Evolutionary conservation across 768 basidiomycete genomes (phyloP), one percentile per base, ranked within the genome.

Genomic region (Psilocybe cyanescens): DNA sequence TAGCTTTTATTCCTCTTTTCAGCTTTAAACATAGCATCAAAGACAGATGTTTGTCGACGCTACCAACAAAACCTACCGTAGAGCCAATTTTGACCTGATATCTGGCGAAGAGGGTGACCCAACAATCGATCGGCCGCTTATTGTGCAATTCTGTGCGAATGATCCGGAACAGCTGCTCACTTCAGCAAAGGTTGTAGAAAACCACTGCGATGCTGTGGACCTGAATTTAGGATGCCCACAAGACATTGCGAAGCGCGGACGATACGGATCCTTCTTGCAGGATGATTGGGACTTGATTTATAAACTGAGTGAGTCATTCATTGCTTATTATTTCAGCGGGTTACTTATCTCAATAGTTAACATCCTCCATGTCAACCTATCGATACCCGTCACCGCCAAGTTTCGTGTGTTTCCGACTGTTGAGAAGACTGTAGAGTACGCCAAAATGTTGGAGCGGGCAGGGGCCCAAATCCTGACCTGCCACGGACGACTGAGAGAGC

Each of bases 391-490:
- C 2, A 97, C 95, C 0, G 97, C 95, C 48, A 99, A 99, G 71
- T 97, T 98, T 74, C 87, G 97, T 7, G 88, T 97, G 2, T 98
- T 96, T 72, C 85, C 91, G 1, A 87, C 88, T 0, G 73, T 93
- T 29, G 90, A 92, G 68, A 91, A 90, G 76, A 98, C 97, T 0
- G 88, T 99, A 1, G 90, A 88, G 63, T 99, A 99, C 66, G 97
- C 97, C 1, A 85, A 91, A 71, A 97, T 99, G 95, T 86, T 99
- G 44, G 95, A 97, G 76, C 78, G 86, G 0, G 95, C 97, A 0
- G 97, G 97, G 0, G 97, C 97, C 0, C 96, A 99, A 70, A 94
- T 98, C 47, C 78, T 99, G 9, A 94, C 95, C 0, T 94, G 94
- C 65, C 97, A 99, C 65, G 97, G 97, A 0, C 86, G 97, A 5